These are phyloP conservation scores for Candida coleopterorum DNA, from an alignment of 805 yeast species.

Conservation along the genomic window DNA sequence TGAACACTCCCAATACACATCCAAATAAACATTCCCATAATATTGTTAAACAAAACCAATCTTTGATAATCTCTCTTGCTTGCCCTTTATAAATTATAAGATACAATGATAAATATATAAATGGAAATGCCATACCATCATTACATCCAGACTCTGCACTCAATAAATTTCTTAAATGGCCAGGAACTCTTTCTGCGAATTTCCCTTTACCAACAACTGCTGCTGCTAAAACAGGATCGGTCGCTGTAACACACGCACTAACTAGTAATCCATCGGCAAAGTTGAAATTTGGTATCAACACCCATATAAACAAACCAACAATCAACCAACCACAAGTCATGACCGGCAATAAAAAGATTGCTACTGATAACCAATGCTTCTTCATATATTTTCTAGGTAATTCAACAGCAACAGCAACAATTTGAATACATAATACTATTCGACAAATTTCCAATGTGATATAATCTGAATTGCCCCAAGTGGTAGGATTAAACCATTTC, in stretches of 20 bases:
- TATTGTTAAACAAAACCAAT: conserved; percentile 74
- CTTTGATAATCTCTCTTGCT: conserved; percentile 63
- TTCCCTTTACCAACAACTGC: conserved; percentile 94
- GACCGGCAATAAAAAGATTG: conserved; percentile 71
- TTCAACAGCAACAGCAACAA: conserved; percentile 93
- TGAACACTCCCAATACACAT: conserved; percentile 60
- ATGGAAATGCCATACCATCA: conserved; percentile 96
- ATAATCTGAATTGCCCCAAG: conserved; percentile 82
- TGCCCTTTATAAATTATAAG: conserved; percentile 63
- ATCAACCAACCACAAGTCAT: conserved; percentile 90
- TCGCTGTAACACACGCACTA: conserved; percentile 88
- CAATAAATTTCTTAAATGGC: conserved; percentile 79
- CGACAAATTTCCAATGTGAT: conserved; percentile 82
- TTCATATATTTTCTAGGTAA: conserved; percentile 85
- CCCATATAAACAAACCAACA: conserved; percentile 76
- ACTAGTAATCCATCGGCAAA: conserved; percentile 71
- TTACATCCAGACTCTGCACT: conserved; percentile 89
- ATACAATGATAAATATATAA: conserved; percentile 66
- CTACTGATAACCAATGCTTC: conserved; percentile 75
- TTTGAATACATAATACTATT: conserved; percentile 78
- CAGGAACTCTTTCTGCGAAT: conserved; percentile 86
- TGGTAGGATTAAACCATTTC: conserved; percentile 74
- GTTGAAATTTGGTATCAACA: conserved; percentile 64
- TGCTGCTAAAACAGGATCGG: conserved; percentile 92
- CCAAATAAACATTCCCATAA: conserved; percentile 83